Base-by-base conservation (phyloP, 805 yeast genomes). In the Nakazawaea ernobii region DNA sequence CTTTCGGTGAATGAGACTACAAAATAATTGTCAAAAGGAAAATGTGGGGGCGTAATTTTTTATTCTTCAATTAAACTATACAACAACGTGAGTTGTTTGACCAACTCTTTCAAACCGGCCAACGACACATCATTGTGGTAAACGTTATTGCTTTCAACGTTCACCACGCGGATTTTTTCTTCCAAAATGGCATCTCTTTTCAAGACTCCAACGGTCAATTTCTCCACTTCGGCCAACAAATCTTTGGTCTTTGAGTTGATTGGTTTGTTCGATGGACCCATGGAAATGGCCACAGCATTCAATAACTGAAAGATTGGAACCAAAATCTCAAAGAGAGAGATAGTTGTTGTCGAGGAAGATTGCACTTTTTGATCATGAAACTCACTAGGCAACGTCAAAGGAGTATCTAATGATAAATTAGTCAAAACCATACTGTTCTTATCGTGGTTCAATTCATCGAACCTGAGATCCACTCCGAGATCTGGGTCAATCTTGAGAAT, bases 401-500 rank as follows among this genome's bases (percentile, higher is more conserved):
- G 80, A 2, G 75, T 69, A 52, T 81, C 86, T 42, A 80, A 59
- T 24, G 75, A 73, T 43, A 81, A 58, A 39, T 70, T 75, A 20
- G 79, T 67, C 28, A 63, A 68, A 9, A 75, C 67, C 39, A 62
- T 62, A 11, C 61, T 60, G 3, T 43, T 49, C 13, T 35, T 35
- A 24, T 67, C 58, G 29, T 58, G 55, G 8, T 38, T 39, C 1
- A 59, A 53, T 42, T 69, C 71, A 48, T 68, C 74, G 45, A 76
- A 68, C 2, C 67, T 61, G 42, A 83, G 60, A 42, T 74, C 79
- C 41, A 86, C 65, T 0, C 95, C 96, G 32, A 89, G 67, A 58
- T 86, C 96, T 0, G 94, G 90, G 61, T 91, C 97, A 35, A 82
- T 71, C 32, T 69, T 61, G 39, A 88, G 66, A 52, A 89, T 76